Evolutionary conservation across 441 rosid genomes (phyloP), one percentile per base, ranked within the genome.

Genomic region (Gossypium laxum): DNA sequence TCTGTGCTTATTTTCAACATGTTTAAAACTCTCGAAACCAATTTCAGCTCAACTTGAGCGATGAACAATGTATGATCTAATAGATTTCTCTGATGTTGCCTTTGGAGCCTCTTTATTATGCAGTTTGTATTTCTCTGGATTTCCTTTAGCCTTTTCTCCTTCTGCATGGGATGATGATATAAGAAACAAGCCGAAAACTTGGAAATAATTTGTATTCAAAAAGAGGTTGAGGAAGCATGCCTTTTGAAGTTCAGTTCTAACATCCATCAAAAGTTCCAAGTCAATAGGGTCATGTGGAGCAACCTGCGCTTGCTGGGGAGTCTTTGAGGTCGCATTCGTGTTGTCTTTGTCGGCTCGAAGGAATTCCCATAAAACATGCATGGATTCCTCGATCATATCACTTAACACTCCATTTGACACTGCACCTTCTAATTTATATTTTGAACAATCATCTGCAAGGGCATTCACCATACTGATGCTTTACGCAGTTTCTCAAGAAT

Each of bases 81-180:
- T 48, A 73, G 71, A 41, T 70, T 54, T 51, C 75, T 75, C 30
- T 68, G 56, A 52, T 75, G 82, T 10, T 82, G 82, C 80, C 80
- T 90, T 58, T 85, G 86, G 28, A 87, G 78, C 84, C 79, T 87
- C 79, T 83, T 90, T 4, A 85, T 84, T 70, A 90, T 87, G 83
- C 94, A 90, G 75, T 79, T 78, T 63, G 87, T 79, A 41, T 86
- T 83, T 74, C 87, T 85, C 69, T 83, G 3, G 74, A 86, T 77
- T 65, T 90, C 96, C 75, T 86, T 88, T 0, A 92, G 78, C 82
- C 74, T 86, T 72, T 79, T 90, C 67, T 88, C 94, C 80, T 85
- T 88, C 97, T 91, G 83, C 80, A 76, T 1, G 18, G 1, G 32
- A 24, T 6, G 1, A 57, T 52, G 70, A 15, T 60, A 43, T 48